These are phyloP conservation scores for Millerozyma acaciae DNA, from an alignment of 805 yeast species.

Conservation along the genomic window DNA sequence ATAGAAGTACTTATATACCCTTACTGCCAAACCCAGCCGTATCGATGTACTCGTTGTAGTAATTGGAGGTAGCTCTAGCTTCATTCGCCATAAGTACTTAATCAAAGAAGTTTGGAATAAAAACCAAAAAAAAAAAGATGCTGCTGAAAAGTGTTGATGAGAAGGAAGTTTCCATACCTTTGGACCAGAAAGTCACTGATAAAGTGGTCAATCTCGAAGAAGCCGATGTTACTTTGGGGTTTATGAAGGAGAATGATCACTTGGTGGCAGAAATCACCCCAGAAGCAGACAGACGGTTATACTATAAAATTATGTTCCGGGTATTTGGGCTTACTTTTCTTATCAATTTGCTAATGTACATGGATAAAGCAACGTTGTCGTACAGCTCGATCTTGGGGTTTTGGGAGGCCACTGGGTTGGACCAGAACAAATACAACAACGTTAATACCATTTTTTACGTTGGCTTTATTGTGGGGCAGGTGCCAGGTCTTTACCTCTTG, in stretches of 20 bases:
- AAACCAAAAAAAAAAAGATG: no score
- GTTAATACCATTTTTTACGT: conserved; percentile 51
- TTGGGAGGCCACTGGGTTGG: conserved; percentile 43
- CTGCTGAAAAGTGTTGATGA: no score
- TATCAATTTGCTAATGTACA: conserved; percentile 38
- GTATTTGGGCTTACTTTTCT: conserved; percentile 14
- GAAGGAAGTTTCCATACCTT: no score
- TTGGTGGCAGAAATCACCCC: conserved; percentile 37
- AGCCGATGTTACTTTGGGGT: conserved; percentile 38
- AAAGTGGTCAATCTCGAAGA: conserved; percentile 14
- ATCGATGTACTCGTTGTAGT: no score
- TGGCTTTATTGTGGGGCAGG: conserved; percentile 48
- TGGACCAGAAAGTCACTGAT: no score
- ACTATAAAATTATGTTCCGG: conserved; percentile 20
- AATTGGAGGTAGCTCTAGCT: no score
- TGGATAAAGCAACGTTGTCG: conserved; percentile 50
- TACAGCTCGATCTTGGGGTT: conserved; percentile 48
- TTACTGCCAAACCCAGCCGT: no score
- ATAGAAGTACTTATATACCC: no score
- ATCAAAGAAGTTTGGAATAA: no score
- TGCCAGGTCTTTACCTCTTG: conserved; percentile 37
- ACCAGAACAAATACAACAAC: conserved; percentile 42
- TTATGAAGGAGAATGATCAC: conserved; percentile 31
- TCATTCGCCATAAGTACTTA: no score
- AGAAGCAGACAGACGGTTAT: conserved; percentile 36